Evolutionary conservation across 73 alveolate genomes (phyloP).

Genomic region (Paramecium sonneborni): DNA sequence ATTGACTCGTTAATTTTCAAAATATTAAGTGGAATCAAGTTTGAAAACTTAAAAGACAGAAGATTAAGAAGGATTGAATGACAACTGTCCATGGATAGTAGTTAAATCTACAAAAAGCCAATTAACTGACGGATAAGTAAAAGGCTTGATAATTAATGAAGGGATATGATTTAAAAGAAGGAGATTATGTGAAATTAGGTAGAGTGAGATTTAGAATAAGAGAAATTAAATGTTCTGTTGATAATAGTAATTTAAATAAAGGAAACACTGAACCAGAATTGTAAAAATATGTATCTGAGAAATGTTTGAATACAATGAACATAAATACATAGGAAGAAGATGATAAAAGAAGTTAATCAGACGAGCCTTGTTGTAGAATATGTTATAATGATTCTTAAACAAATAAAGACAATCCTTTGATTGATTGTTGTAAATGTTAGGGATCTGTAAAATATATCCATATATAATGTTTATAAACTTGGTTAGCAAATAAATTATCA

Average conservation of each 20-base stretch:
- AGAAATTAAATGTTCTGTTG: constrained; percentile 64
- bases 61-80: constrained; percentile 62
- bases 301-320: neutral
- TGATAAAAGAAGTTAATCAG: neutral
- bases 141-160: neutral
- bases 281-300: constrained; percentile 31
- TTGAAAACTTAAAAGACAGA: neutral
- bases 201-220: constrained; percentile 76
- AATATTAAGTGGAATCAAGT: constrained; percentile 1
- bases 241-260: neutral
- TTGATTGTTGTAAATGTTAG: constrained; percentile 58
- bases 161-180: constrained; percentile 80
- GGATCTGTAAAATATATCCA: constrained; percentile 70
- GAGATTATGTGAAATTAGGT: constrained; percentile 81
- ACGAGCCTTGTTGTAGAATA: constrained; percentile 23
- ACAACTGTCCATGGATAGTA: constrained; percentile 65
- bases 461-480: constrained; percentile 85
- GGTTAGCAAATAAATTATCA: constrained; percentile 83
- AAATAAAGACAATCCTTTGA: constrained; percentile 44
- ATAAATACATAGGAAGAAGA: constrained; percentile 1
- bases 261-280: neutral
- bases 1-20: neutral
- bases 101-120: constrained; percentile 58
- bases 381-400: constrained; percentile 49
- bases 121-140: constrained; percentile 26